These are phyloP conservation scores for Ascochyta clinopodiicola DNA, from an alignment of 2,329 filamentous ascomycete species.

Conservation along the genomic window DNA sequence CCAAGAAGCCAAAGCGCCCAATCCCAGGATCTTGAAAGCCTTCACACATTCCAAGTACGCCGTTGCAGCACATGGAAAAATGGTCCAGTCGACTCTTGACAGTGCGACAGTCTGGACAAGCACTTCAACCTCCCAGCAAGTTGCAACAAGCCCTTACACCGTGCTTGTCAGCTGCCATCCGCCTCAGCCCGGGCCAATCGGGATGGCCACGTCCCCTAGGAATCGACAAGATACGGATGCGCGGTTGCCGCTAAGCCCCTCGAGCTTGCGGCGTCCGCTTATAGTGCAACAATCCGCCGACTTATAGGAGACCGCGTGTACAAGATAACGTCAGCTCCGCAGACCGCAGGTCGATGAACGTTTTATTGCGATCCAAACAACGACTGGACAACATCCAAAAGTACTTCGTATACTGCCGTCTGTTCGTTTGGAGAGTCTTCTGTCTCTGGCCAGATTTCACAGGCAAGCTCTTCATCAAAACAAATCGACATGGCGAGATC, in stretches of 20 bases:
- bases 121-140: background rate
- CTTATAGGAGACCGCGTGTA: background rate
- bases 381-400: background rate
- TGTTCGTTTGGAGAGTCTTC: background rate
- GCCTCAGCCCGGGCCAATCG: conserved; percentile 10
- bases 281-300: conserved; percentile 8
- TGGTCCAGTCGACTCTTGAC: background rate
- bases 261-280: conserved; percentile 2
- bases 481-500: conserved; percentile 28
- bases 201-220: conserved; percentile 1
- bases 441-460: background rate
- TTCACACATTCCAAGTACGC: background rate
- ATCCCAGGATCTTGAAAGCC: background rate
- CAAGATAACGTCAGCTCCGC: background rate
- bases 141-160: background rate
- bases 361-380: background rate
- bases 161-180: conserved; percentile 12
- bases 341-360: background rate
- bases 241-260: conserved; percentile 10
- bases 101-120: background rate
- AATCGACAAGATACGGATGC: conserved; percentile 1
- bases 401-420: background rate
- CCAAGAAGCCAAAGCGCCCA: background rate
- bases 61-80: background rate
- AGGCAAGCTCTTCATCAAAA: background rate